Base-by-base conservation (phyloP, 495 filamentous ascomycete genomes). In the Lasiosphaeria hispida region DNA sequence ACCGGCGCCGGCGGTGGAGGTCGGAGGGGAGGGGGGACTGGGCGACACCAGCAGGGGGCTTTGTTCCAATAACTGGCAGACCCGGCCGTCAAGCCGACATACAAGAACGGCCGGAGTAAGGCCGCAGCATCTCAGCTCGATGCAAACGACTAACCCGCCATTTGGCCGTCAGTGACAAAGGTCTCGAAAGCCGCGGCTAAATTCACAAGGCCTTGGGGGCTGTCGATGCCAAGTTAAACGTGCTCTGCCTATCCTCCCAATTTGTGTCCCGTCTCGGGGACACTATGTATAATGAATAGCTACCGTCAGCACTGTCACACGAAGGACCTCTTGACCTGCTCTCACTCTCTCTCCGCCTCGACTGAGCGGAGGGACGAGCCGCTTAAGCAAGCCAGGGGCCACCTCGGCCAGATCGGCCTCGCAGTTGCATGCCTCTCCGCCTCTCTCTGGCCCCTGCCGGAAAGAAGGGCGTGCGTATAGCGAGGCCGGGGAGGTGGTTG, bases 91-190 rank as follows among this genome's bases (percentile, higher is more conserved):
- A 55, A 54, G 44, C 35, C 30, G 40, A 56, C 34, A 43, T 53
- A 43, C 35, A 47, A 62, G 56, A 70, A 67, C 57, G 62, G 59
- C 70, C 70, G 70, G 68, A 69, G 66, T 63, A 71, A 53, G 64
- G 70, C 70, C 70, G 70, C 50, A 57, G 44, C 43, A 36, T 45
- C 23, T 53, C 44, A 50, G 49, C 58, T 58, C 41, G 40, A 30
- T 43, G 39, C 9, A 49, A 42, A 9, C 40, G n/a, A n/a, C n/a
- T n/a, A n/a, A n/a, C n/a, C n/a, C 30, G 53, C 52, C 57, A 17
- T 47, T 57, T 57, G 23, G 55, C 40, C 45, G 6, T 45, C 39
- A 13, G 23, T 54, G 34, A 18, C 48, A 40, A 37, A 23, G 23
- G 30, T 33, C 19, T 19, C 48, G 38, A 49, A 10, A 19, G 45